Conservation (phyloP, 768 basidiomycete species). For the Leccinum broughii region DNA sequence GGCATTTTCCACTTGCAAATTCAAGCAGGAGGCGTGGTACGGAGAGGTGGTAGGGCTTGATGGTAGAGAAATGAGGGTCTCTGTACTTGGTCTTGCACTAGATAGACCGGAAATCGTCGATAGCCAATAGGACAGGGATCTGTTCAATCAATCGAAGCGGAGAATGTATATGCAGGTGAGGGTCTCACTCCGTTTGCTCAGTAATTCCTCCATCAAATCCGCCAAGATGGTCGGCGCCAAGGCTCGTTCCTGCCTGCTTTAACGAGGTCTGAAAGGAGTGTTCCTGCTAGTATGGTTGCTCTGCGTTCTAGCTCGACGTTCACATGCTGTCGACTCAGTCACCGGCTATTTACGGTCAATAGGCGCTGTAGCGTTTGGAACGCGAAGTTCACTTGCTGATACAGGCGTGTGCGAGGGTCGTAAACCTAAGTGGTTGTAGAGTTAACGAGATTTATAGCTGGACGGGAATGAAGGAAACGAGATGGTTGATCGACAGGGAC, state of each 20-base stretch:
- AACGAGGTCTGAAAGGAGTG: constrained; percentile 54
- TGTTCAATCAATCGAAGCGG: constrained; percentile 27
- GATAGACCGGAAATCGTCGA: constrained; percentile 87
- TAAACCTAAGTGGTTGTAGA: constrained; percentile 73
- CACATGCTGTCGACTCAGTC: constrained; percentile 42
- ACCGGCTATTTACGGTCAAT: constrained; percentile 51
- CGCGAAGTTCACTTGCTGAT: constrained; percentile 67
- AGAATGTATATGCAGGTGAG: background rate
- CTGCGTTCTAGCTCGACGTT: constrained; percentile 51
- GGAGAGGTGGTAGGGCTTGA: constrained; percentile 78
- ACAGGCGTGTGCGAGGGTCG: constrained; percentile 73
- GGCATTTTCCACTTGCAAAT: constrained; percentile 65
- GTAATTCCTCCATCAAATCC: constrained; percentile 61
- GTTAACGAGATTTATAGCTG: constrained; percentile 65
- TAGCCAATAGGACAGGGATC: constrained; percentile 78
- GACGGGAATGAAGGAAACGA: background rate
- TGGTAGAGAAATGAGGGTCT: constrained; percentile 69
- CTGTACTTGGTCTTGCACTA: constrained; percentile 69
- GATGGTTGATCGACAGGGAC: background rate
- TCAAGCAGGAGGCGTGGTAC: constrained; percentile 77
- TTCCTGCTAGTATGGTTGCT: constrained; percentile 46
- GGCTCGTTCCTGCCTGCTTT: constrained; percentile 51
- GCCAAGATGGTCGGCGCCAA: constrained; percentile 57
- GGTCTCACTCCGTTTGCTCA: constrained; percentile 61
- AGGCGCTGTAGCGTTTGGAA: constrained; percentile 65